Base-by-base conservation (phyloP, 169 alveolate genomes). In the Plasmodium cynomolgi region DNA sequence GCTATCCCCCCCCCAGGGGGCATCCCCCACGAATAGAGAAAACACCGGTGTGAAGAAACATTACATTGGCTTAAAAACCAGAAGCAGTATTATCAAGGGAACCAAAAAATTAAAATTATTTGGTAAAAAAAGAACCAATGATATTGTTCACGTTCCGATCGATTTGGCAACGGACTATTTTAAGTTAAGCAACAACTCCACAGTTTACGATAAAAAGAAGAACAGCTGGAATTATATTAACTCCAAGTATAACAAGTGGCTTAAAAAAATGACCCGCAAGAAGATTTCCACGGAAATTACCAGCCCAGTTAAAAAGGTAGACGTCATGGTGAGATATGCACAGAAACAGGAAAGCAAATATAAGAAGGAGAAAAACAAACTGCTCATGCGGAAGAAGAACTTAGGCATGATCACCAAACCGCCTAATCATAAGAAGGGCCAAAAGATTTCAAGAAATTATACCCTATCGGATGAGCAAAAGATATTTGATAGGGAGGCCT, bases 401-500 rank as follows among this genome's bases (percentile, higher is more conserved):
- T 44, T 90, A 81, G 84, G 94, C 20, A 90, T 90, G 94, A 90
- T 90, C 34, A 80, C 94, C 62, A 90, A 90, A 90, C 94, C 94
- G n/a, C 94, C 94, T 62, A 90, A 68, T 81, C 90, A 79, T 44
- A 62, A 90, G 41, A 90, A 44, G 50, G 50, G 13, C 13, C 33
- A 29, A 37, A 90, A 81, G 13, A 37, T 41, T 41, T 79, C 94
- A 39, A 79, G 33, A 90, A 90, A 90, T 90, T 90, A 39, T 80
- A 90, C 83, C 91, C 13, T 90, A 81, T 90, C 94, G n/a, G 84
- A 90, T 81, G 94, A 90, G 73, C 94, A 90, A 68, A 90, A 90
- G 74, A 90, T 90, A 41, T 90, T 90, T 90, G 94, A 90, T 81
- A 90, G 94, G 83, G 94, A 90, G 26, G 94, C 94, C 29, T 90